Evolutionary conservation across 2,329 filamentous ascomycete genomes (phyloP).

Genomic region (Ophiocordyceps camponoti-floridani): DNA sequence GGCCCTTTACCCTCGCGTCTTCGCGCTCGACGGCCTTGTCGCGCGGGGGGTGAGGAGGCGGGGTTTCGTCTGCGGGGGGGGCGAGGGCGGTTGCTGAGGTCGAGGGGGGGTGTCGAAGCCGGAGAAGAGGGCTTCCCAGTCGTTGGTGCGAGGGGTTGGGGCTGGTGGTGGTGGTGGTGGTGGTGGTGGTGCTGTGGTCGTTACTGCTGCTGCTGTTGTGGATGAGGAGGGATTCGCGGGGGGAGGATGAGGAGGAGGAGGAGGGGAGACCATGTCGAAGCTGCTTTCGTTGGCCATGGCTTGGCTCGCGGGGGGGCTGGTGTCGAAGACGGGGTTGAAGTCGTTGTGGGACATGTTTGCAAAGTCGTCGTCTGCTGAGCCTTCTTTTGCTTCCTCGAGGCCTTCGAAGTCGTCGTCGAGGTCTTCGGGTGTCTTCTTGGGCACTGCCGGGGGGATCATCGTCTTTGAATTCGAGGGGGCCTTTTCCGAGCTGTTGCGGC

Average conservation of each 20-base stretch:
- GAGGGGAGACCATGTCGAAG: constrained; percentile 42
- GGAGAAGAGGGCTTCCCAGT: constrained; percentile 93
- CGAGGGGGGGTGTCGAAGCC: constrained; percentile 44
- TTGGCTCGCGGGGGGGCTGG: constrained; percentile 37
- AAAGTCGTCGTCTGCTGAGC: constrained; percentile 63
- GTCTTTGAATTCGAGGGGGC: constrained; percentile 14
- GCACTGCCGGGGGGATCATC: constrained; percentile 9
- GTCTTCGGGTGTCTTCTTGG: constrained; percentile 49
- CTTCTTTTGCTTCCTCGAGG: constrained; percentile 70
- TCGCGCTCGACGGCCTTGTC: constrained; percentile 66
- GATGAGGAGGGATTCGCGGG: constrained; percentile 17
- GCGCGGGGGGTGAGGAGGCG: constrained; percentile 31
- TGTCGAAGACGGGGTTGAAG: constrained; percentile 71
- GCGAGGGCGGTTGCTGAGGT: constrained; percentile 7
- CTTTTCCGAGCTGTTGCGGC: constrained; percentile 11
- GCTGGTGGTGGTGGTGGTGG: too few species aligned
- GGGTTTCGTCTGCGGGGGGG: constrained; percentile 5
- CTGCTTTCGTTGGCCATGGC: constrained; percentile 35
- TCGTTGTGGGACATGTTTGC: constrained; percentile 58
- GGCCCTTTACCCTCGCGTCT: constrained; percentile 75
- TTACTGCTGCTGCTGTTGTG: constrained; percentile 20
- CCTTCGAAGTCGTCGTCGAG: constrained; percentile 70
- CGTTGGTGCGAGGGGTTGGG: constrained; percentile 12
- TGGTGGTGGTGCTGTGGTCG: constrained; percentile 8
- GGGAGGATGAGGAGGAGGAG: too few species aligned